Conservation (phyloP, 345 rosid genomes). For the Eucalyptus curtisii region DNA sequence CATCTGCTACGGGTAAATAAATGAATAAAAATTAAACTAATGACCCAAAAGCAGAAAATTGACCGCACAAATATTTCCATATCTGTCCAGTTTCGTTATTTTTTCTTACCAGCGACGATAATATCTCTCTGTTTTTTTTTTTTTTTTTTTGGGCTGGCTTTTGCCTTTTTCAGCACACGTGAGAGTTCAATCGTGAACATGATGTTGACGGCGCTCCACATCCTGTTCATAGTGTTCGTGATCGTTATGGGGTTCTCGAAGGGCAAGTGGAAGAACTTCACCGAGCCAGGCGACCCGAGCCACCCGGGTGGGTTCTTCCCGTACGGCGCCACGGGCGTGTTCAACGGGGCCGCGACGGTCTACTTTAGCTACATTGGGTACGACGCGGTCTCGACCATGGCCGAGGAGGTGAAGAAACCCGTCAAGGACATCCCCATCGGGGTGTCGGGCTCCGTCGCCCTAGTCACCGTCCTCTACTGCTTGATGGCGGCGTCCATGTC, state of each 20-base stretch:
- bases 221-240: slow-evolving; percentile 63
- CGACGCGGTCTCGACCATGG: slow-evolving; percentile 95
- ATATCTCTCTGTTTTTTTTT: background rate
- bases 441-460: slow-evolving; percentile 68
- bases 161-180: slow-evolving; percentile 25
- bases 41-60: background rate
- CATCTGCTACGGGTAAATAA: slow-evolving; percentile 49
- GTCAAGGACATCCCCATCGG: slow-evolving; percentile 84
- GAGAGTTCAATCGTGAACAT: slow-evolving; percentile 81
- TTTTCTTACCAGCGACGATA: background rate
- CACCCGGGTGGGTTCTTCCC: slow-evolving; percentile 70
- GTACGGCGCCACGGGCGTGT: slow-evolving; percentile 57
- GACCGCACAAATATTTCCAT: background rate
- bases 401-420: slow-evolving; percentile 81
- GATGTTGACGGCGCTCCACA: slow-evolving; percentile 62
- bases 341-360: slow-evolving; percentile 77
- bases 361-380: slow-evolving; percentile 88
- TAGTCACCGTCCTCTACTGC: slow-evolving; percentile 78
- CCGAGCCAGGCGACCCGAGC: slow-evolving; percentile 28
- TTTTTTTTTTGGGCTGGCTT: background rate
- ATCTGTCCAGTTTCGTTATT: background rate
- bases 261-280: slow-evolving; percentile 56
- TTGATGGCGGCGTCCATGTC: slow-evolving; percentile 96
- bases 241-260: slow-evolving; percentile 64
- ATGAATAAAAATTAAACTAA: background rate